phyloP scores from a whole-genome alignment of 2,329 filamentous ascomycete genomes.

The Aspergillus sp. region DNA sequence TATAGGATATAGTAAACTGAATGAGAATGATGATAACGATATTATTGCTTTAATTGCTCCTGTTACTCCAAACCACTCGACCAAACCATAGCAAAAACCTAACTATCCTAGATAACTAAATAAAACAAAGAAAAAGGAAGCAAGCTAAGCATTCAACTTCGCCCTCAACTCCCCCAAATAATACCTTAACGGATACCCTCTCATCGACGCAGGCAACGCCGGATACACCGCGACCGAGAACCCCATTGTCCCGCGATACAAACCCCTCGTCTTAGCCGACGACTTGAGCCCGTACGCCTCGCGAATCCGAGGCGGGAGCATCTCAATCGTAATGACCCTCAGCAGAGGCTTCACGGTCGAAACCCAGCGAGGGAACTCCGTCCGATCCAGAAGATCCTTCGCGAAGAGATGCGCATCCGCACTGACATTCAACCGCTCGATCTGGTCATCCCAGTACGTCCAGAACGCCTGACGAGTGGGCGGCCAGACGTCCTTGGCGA shows the following conservation, averaged over 20 bases:
- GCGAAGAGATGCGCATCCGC: slow-evolving; percentile 33
- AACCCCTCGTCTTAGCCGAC: slow-evolving; percentile 25
- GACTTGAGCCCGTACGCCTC: slow-evolving; percentile 39
- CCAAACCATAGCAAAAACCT: neutral
- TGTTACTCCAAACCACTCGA: neutral
- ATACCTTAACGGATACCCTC: slow-evolving; percentile 34
- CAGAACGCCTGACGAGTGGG: slow-evolving; percentile 35
- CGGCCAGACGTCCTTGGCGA: slow-evolving; percentile 35
- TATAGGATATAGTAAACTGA: neutral
- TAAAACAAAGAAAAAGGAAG: neutral
- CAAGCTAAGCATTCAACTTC: slow-evolving; percentile 3
- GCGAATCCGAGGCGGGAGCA: slow-evolving; percentile 36
- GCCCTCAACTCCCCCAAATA: slow-evolving; percentile 34
- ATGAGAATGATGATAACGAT: neutral
- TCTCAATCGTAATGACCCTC: slow-evolving; percentile 35
- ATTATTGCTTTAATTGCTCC: neutral
- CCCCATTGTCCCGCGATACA: slow-evolving; percentile 37
- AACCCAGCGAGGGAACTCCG: slow-evolving; percentile 33
- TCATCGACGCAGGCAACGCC: slow-evolving; percentile 32
- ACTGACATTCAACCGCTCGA: slow-evolving; percentile 32
- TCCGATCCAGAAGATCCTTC: slow-evolving; percentile 28
- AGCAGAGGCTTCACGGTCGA: slow-evolving; percentile 35
- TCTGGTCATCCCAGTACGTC: slow-evolving; percentile 40
- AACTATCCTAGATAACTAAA: too few species aligned
- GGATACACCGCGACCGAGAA: slow-evolving; percentile 38